Evolutionary conservation across 225 moss, liverwort and hornwort genomes (phyloP).

Genomic region (Pseudoscleropodium purum): DNA sequence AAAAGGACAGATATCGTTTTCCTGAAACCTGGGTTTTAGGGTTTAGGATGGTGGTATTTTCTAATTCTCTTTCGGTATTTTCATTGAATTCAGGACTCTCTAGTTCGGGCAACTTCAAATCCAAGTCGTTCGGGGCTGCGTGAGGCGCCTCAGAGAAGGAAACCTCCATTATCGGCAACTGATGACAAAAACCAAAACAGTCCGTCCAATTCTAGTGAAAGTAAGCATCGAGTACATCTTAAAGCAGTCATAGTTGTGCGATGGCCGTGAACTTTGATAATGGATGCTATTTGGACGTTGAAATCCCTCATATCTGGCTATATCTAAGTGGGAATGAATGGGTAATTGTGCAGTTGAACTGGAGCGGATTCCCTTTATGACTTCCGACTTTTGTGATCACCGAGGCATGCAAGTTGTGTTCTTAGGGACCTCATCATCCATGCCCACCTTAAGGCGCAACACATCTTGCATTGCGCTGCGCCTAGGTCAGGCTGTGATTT

Average conservation of each 20-base stretch:
- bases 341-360: slow-evolving; percentile 17
- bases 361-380: slow-evolving; percentile 30
- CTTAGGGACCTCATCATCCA: slow-evolving; percentile 89
- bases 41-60: not conserved
- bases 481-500: slow-evolving; percentile 40
- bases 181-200: not conserved
- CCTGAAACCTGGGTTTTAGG: not conserved
- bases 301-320: not conserved
- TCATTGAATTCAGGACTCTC: not conserved
- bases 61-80: not conserved
- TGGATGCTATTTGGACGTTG: not conserved
- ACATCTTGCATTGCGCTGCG: slow-evolving; percentile 84
- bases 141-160: not conserved
- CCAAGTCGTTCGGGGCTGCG: not conserved
- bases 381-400: slow-evolving; percentile 69
- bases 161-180: not conserved
- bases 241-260: not conserved
- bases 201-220: not conserved
- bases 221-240: not conserved
- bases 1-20: not conserved
- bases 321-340: not conserved
- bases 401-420: slow-evolving; percentile 97
- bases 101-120: not conserved
- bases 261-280: not conserved
- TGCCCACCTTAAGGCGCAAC: slow-evolving; percentile 77